Conservation (phyloP, 2,329 filamentous ascomycete genomes). For the Aspergillus caelatus region DNA sequence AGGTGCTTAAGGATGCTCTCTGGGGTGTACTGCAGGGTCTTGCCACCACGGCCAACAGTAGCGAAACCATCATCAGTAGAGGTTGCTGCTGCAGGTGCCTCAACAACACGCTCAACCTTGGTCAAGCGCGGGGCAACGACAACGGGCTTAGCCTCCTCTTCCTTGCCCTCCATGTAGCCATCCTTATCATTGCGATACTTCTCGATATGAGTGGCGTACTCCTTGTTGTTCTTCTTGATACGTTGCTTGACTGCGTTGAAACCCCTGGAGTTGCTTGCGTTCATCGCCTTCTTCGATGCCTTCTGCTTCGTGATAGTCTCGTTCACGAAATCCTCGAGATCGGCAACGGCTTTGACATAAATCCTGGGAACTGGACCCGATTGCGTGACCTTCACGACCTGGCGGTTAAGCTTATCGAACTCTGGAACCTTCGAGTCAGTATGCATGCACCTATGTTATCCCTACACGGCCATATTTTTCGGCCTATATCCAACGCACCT, state of each 20-base stretch:
- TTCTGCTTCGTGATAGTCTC: slow-evolving; percentile 96
- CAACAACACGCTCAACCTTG: slow-evolving; percentile 41
- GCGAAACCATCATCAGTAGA: slow-evolving; percentile 79
- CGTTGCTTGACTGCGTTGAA: slow-evolving; percentile 97
- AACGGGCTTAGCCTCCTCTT: slow-evolving; percentile 64
- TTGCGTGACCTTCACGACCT: slow-evolving; percentile 76
- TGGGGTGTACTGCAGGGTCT: slow-evolving; percentile 86
- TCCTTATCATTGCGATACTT: slow-evolving; percentile 84
- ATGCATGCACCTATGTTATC: background rate
- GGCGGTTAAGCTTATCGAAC: slow-evolving; percentile 91
- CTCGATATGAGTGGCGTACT: slow-evolving; percentile 85
- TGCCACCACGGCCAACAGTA: slow-evolving; percentile 85
- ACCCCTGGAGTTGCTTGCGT: slow-evolving; percentile 88
- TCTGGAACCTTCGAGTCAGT: slow-evolving; percentile 56
- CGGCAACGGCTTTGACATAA: slow-evolving; percentile 90
- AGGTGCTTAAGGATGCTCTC: slow-evolving; percentile 99
- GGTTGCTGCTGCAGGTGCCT: slow-evolving; percentile 54
- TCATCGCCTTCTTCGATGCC: slow-evolving; percentile 97
- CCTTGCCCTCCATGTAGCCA: slow-evolving; percentile 81
- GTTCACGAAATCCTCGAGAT: slow-evolving; percentile 91
- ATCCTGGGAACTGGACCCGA: slow-evolving; percentile 81
- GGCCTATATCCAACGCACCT: slow-evolving; percentile 59
- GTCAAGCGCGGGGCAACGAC: slow-evolving; percentile 56
- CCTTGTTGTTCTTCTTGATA: slow-evolving; percentile 98
- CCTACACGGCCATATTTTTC: background rate